Conservation (phyloP, 331 rosid genomes). For the Rhamnella rubrinervis region DNA sequence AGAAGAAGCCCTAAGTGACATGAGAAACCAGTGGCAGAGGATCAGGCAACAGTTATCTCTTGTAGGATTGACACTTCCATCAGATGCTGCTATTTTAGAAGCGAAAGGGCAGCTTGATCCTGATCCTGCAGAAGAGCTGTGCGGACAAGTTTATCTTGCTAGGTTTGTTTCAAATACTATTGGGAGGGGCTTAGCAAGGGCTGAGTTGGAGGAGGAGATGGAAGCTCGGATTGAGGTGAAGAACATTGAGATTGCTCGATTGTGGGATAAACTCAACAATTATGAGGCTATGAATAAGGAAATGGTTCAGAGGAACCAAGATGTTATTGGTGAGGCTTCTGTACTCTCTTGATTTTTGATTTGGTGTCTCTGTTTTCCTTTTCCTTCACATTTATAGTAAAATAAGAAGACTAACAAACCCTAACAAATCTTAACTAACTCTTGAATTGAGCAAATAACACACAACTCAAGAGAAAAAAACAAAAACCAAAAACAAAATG, state of each 20-base stretch:
- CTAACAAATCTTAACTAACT: no score
- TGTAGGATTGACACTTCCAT: slow-evolving; percentile 70
- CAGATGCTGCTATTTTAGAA: slow-evolving; percentile 36
- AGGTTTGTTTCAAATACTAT: slow-evolving; percentile 71
- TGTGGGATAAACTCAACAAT: slow-evolving; percentile 74
- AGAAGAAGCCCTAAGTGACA: slow-evolving; percentile 63
- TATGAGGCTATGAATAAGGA: slow-evolving; percentile 95
- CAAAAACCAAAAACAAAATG: no score
- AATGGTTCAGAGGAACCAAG: slow-evolving; percentile 98
- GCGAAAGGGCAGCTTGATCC: slow-evolving; percentile 45
- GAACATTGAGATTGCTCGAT: slow-evolving; percentile 91
- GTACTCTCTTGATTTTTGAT: background rate
- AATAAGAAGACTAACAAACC: no score
- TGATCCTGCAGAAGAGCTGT: slow-evolving; percentile 64
- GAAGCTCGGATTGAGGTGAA: slow-evolving; percentile 70
- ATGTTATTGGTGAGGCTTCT: slow-evolving; percentile 76
- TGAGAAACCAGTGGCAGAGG: slow-evolving; percentile 70
- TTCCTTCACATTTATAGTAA: no score
- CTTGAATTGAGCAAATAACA: no score
- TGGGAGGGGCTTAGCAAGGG: slow-evolving; percentile 83
- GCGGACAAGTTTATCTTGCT: slow-evolving; percentile 74
- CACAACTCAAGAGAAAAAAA: no score
- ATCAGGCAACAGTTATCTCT: slow-evolving; percentile 60
- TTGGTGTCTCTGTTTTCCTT: no score
- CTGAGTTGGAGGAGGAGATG: slow-evolving; percentile 82